Base-by-base conservation (phyloP, 2,329 filamentous ascomycete genomes). In the Diaporthe velutina region DNA sequence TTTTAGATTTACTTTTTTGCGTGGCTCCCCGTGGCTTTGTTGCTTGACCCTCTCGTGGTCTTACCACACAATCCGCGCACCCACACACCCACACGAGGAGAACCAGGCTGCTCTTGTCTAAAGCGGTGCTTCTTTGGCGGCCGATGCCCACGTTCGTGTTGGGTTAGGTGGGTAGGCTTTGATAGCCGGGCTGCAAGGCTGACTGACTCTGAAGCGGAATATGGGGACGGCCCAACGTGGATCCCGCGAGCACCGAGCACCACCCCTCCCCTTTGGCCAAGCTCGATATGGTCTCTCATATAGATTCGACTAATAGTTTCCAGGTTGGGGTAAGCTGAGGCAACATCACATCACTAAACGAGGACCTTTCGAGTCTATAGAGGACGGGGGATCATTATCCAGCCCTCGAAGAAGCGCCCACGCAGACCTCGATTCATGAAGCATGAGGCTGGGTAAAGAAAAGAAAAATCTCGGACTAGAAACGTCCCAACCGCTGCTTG, bases 1-100 rank as follows among this genome's bases (percentile, higher is more conserved):
- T 72, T 40, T 67, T 72, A 72, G 68, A 74, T 72, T 67, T 72
- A 40, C 7, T 22, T 15, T 30, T n/a, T 35, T 71, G 61, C 22
- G 28, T 35, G 2, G 8, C 13, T 17, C 5, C 40, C 12, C 10
- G 9, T 50, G 42, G 28, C 8, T 35, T 50, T 50, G 61, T 50
- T 25, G 17, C 61, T 50, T 50, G 5, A 50, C 45, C 19, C 45
- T 1, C 22, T 35, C 8, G 19, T 17, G 5, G 1, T 22, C 38
- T n/a, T 3, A 9, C 48, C n/a, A 28, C 25, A 52, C n/a, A 33
- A n/a, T n/a, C n/a, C n/a, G n/a, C n/a, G n/a, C n/a, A n/a, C n/a
- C n/a, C n/a, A n/a, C n/a, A n/a, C n/a, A n/a, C n/a, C n/a, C n/a
- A n/a, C 9, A 28, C n/a, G n/a, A 13, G 12, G 4, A 28, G n/a